A percentile compares a stretch with the other conserved stretches of the same genome.
These are phyloP conservation scores for Solanum hybrid DNA, from an alignment of 305 asterid genomes.

Conservation along the genomic window DNA sequence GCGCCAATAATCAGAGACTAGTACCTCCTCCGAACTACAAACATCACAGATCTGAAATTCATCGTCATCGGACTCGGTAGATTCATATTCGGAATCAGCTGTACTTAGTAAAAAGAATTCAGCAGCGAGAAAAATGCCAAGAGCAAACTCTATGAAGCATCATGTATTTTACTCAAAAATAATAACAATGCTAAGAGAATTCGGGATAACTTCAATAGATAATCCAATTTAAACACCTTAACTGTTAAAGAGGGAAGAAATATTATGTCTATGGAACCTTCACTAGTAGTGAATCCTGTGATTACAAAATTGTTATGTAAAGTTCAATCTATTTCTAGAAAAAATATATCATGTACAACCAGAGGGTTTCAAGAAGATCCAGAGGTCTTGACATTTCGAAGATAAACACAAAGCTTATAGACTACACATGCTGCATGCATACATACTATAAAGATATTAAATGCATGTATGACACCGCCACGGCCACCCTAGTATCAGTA, in stretches of 20 bases:
- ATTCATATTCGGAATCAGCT: slow-evolving; percentile 86
- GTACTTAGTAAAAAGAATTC: slow-evolving; percentile 23
- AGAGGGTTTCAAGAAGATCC: not conserved
- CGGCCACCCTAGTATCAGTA: not conserved
- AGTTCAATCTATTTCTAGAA: not conserved
- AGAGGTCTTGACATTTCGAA: not conserved
- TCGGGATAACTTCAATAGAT: not conserved
- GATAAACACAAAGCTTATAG: not conserved
- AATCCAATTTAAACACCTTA: not conserved
- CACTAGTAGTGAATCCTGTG: not conserved
- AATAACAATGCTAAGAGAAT: not conserved
- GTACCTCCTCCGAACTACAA: slow-evolving; percentile 84
- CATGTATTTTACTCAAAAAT: not conserved
- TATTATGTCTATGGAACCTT: not conserved
- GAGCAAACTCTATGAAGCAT: not conserved
- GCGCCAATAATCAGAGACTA: not conserved
- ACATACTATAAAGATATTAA: not conserved
- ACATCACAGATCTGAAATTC: slow-evolving; percentile 90
- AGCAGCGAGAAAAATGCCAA: not conserved
- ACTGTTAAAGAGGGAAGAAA: not conserved
- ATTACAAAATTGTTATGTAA: not conserved
- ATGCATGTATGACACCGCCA: not conserved
- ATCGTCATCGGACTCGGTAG: slow-evolving; percentile 74
- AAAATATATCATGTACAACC: not conserved
- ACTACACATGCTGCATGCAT: not conserved